A percentile compares a stretch with the other conserved stretches of the same genome.
These are phyloP conservation scores for Gamsiella multidivaricata DNA, from an alignment of 192 early-diverging fungal genomes.

Conservation along the genomic window DNA sequence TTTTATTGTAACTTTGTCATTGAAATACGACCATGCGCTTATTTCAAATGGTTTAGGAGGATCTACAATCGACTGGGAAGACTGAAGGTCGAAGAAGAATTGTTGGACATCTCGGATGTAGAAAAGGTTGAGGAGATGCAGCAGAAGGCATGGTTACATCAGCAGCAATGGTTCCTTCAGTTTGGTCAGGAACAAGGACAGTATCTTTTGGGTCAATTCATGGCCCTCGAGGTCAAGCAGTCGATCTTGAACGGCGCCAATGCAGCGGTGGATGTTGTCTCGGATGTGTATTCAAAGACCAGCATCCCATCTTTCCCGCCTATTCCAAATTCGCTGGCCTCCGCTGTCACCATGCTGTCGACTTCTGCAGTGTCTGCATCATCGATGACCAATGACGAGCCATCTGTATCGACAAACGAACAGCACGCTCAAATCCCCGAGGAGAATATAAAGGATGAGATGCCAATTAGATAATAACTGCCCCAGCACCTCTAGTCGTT, in stretches of 20 bases:
- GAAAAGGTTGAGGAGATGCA: slow-evolving; percentile 49
- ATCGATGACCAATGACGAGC: no score
- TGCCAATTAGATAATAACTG: not conserved
- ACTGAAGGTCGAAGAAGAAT: slow-evolving; percentile 46
- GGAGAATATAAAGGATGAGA: not conserved
- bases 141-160: slow-evolving; percentile 45
- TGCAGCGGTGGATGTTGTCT: slow-evolving; percentile 48
- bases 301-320: slow-evolving; percentile 42
- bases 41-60: slow-evolving; percentile 4
- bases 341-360: slow-evolving; percentile 35
- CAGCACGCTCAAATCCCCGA: no score
- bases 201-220: slow-evolving; percentile 44
- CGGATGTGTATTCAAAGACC: slow-evolving; percentile 43
- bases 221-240: slow-evolving; percentile 38
- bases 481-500: no score
- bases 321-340: slow-evolving; percentile 32
- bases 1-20: not conserved
- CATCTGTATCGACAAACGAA: not conserved
- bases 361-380: not conserved
- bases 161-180: slow-evolving; percentile 42
- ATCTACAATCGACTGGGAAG: slow-evolving; percentile 49
- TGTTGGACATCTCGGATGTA: slow-evolving; percentile 52
- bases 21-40: not conserved
- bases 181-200: slow-evolving; percentile 47
- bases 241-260: slow-evolving; percentile 44